Evolutionary conservation across 2,329 filamentous ascomycete genomes (phyloP).

Genomic region (Penicillium sp.): DNA sequence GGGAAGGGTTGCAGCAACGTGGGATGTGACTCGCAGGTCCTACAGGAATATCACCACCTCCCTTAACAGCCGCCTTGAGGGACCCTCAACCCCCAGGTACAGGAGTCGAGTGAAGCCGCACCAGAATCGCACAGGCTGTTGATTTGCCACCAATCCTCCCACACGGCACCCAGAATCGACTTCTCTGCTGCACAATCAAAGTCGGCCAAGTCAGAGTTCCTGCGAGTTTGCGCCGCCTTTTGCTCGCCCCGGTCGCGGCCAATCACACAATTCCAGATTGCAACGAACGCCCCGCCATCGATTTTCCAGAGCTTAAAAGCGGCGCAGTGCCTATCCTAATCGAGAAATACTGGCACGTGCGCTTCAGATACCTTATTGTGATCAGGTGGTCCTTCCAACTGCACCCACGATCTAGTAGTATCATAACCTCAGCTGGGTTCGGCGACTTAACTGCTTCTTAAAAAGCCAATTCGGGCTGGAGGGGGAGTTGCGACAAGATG

Average conservation of each 20-base stretch:
- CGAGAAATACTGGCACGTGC: slow-evolving; percentile 24
- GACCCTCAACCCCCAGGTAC: neutral
- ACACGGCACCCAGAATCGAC: neutral
- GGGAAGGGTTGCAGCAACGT: slow-evolving; percentile 18
- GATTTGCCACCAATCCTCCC: slow-evolving; percentile 13
- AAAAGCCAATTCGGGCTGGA: slow-evolving; percentile 15
- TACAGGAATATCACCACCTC: neutral
- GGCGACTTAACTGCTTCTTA: neutral
- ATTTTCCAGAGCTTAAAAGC: slow-evolving; percentile 17
- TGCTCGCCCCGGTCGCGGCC: slow-evolving; percentile 16
- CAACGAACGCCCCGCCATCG: neutral
- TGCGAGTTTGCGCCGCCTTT: slow-evolving; percentile 17
- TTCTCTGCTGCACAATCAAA: neutral
- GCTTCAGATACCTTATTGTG: slow-evolving; percentile 23
- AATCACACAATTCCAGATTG: slow-evolving; percentile 14
- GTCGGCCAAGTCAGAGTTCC: neutral
- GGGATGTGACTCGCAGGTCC: slow-evolving; percentile 24
- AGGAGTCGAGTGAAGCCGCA: neutral
- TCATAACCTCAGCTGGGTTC: slow-evolving; percentile 11
- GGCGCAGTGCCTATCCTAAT: slow-evolving; percentile 23
- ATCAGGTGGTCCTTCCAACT: slow-evolving; percentile 5
- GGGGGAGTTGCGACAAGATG: slow-evolving; percentile 33
- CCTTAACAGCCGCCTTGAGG: neutral
- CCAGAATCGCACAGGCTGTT: neutral
- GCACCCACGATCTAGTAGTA: slow-evolving; percentile 14